These are phyloP conservation scores for Microascus cirrosus DNA, from an alignment of 2,329 filamentous ascomycete genomes.

Conservation along the genomic window DNA sequence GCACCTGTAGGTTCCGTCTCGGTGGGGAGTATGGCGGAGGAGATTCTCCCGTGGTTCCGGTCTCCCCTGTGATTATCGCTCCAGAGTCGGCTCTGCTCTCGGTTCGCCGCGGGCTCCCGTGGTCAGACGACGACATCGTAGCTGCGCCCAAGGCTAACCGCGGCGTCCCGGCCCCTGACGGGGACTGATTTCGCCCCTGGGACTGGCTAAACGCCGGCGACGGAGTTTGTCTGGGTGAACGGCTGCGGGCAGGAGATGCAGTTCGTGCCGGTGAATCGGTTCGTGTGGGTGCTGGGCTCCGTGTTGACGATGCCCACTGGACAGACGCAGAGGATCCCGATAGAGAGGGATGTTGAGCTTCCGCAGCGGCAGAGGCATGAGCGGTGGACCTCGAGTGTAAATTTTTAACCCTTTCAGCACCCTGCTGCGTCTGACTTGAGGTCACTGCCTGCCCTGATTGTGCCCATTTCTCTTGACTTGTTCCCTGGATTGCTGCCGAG, in stretches of 20 bases:
- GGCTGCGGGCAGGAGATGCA: constrained; percentile 13
- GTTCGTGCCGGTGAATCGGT: constrained; percentile 6
- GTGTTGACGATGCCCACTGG: not conserved
- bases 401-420: not conserved
- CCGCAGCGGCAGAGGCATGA: not conserved
- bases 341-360: not conserved
- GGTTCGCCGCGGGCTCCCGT: not conserved
- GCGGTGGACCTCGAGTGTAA: not conserved
- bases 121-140: constrained; percentile 8
- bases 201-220: constrained; percentile 12
- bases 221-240: constrained; percentile 18
- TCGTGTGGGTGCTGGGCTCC: not conserved
- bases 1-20: constrained; percentile 20
- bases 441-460: not conserved
- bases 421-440: not conserved
- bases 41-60: constrained; percentile 19
- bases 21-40: constrained; percentile 47
- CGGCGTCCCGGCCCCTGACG: not conserved
- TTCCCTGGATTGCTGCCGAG: not conserved
- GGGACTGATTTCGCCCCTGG: not conserved
- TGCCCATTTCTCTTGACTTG: not conserved
- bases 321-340: not conserved
- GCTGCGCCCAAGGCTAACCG: constrained; percentile 7
- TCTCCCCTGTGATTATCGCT: not conserved
- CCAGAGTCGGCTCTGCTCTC: not conserved